Evolutionary conservation across 2,329 filamentous ascomycete species (phyloP).

Genomic region (Neonectria ditissima): DNA sequence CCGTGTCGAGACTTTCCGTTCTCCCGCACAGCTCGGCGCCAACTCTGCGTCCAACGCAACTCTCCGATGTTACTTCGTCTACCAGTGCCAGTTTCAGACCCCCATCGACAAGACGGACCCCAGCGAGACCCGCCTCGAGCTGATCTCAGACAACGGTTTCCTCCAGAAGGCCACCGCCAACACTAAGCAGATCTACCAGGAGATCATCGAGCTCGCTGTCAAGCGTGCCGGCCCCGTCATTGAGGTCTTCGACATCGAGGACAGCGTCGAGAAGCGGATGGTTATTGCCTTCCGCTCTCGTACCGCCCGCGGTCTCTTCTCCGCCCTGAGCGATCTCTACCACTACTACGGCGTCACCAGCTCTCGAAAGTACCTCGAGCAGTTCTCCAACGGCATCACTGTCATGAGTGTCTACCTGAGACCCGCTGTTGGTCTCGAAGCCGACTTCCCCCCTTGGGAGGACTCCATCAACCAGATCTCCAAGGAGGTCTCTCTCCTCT

Average conservation of each 20-base stretch:
- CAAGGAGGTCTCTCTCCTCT: slow-evolving; percentile 96
- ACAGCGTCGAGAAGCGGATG: slow-evolving; percentile 89
- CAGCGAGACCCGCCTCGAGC: slow-evolving; percentile 87
- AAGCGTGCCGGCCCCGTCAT: slow-evolving; percentile 92
- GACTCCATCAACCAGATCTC: slow-evolving; percentile 98
- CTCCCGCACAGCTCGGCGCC: slow-evolving; percentile 81
- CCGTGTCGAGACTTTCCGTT: slow-evolving; percentile 97
- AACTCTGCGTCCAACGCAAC: slow-evolving; percentile 78
- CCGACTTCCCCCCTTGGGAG: slow-evolving; percentile 81
- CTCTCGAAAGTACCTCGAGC: slow-evolving; percentile 96
- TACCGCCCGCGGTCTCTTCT: slow-evolving; percentile 93
- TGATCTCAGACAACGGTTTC: slow-evolving; percentile 94
- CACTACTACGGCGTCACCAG: slow-evolving; percentile 99
- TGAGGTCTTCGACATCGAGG: slow-evolving; percentile 96
- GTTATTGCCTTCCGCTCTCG: slow-evolving; percentile 95
- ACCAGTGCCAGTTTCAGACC: slow-evolving; percentile 92
- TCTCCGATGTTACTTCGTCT: slow-evolving; percentile 97
- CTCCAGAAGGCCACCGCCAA: slow-evolving; percentile 95
- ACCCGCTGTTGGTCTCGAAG: slow-evolving; percentile 70
- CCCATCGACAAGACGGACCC: slow-evolving; percentile 75
- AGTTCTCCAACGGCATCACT: slow-evolving; percentile 98
- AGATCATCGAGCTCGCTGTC: slow-evolving; percentile 89
- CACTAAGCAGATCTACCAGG: slow-evolving; percentile 95
- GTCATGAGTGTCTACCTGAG: slow-evolving; percentile 96
- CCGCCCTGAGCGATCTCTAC: slow-evolving; percentile 93